Evolutionary conservation across 176 grass and related monocot genomes (phyloP), one percentile per base, ranked within the genome.

Genomic region (Tillandsia fasciculata): DNA sequence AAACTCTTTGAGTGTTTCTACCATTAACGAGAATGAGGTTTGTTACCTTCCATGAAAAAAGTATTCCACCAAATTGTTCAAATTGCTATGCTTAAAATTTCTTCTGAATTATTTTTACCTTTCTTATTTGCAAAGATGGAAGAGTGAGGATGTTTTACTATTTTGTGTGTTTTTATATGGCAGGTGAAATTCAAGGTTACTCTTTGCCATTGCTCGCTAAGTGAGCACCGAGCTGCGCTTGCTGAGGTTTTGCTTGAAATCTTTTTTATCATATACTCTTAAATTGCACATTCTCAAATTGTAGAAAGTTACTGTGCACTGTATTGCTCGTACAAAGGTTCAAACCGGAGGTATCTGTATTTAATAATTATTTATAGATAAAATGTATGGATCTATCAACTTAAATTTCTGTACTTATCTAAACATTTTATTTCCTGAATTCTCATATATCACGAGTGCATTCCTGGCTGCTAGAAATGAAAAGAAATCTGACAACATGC

Each of bases 181-280:
- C 71, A 97, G 93, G 89, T 97, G 77, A 97, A 97, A 75, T 97
- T 83, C 51, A 97, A 97, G 80, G 86, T 92, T 70, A 83, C 84
- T 17, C 85, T 87, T 57, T 97, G 89, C 77, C 72, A 92, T 92
- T 92, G 87, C 69, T 77, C 86, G 74, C 68, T 97, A 66, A 67
- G 57, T 68, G 93, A 97, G 80, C 78, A 92, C 58, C 89, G 93
- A 63, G 84, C 91, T 90, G 93, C 89, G 52, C 79, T 92, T 74
- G 72, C 87, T 79, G 93, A 97, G 89, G 93, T 97, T 79, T 4
- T 68, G 10, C 51, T 52, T 69, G 8, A n/a, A 69, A 29, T 69
- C 53, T 56, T 12, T 14, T 61, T 17, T 69, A 26, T 27, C 49
- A 12, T 72, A 27, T 68, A 10, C 20, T 69, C 27, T 69, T 68